A percentile compares a stretch with the other conserved stretches of the same genome.
Conservation (phyloP, 2,329 filamentous ascomycete genomes). For the Cladorrhinum sp. region DNA sequence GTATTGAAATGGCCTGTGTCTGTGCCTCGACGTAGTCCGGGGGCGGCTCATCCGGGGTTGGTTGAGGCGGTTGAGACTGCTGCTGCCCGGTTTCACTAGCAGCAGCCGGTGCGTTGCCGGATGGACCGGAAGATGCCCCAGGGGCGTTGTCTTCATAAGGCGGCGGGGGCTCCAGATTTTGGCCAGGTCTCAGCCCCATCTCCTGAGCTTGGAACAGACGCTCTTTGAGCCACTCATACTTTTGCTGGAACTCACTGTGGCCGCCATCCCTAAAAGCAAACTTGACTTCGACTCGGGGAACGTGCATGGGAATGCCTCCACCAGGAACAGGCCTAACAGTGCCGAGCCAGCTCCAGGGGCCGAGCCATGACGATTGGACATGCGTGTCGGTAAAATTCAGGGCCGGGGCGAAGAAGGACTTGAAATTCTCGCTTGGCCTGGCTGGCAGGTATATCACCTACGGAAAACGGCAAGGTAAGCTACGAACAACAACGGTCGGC, state of each 20-base stretch:
- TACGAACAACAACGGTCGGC: conserved; percentile 7
- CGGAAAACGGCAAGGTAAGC: conserved; percentile 15
- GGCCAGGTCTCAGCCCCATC: conserved; percentile 65
- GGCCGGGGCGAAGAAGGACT: conserved; percentile 87
- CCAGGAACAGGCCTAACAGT: conserved; percentile 75
- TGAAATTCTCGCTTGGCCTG: conserved; percentile 64
- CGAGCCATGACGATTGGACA: conserved; percentile 86
- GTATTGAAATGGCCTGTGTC: conserved; percentile 59
- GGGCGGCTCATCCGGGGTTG: conserved; percentile 69
- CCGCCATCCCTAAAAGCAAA: conserved; percentile 92
- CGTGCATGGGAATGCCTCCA: conserved; percentile 74
- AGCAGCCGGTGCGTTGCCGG: conserved; percentile 1
- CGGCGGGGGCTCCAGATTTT: conserved; percentile 72
- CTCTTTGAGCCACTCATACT: conserved; percentile 82
- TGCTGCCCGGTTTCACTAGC: neutral
- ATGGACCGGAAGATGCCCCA: conserved; percentile 35
- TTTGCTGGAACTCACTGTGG: conserved; percentile 84
- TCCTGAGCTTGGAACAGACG: conserved; percentile 78
- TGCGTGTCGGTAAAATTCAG: conserved; percentile 84
- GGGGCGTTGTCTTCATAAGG: conserved; percentile 67
- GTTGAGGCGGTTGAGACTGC: conserved; percentile 30
- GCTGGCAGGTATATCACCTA: conserved; percentile 86
- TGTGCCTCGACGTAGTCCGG: conserved; percentile 89
- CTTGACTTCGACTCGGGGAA: conserved; percentile 73
- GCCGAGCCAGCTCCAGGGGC: conserved; percentile 85